A percentile compares a stretch with the other conserved stretches of the same genome.
Conservation (phyloP, 768 basidiomycete genomes). For the Suillus sp. region DNA sequence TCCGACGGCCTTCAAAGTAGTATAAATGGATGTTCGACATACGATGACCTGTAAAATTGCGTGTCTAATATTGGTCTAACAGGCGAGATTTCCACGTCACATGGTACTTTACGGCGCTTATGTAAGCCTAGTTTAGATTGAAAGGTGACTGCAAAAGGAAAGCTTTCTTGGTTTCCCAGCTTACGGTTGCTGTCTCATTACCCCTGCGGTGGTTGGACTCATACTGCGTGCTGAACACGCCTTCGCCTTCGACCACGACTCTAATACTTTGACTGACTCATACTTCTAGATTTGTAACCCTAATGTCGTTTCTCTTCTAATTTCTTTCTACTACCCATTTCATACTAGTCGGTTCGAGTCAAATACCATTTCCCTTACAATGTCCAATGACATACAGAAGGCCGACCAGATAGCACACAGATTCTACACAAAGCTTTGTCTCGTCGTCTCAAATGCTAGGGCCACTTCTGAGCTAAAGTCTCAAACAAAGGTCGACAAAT, state of each 20-base stretch:
- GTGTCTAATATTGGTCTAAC: too few species aligned
- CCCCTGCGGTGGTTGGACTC: constrained; percentile 10
- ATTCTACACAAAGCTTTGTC: constrained; percentile 81
- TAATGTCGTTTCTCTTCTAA: constrained; percentile 34
- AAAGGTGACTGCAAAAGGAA: constrained; percentile 3
- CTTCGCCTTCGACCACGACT: constrained; percentile 8
- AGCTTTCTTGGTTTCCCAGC: constrained; percentile 8
- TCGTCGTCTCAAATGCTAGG: constrained; percentile 73
- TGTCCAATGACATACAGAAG: constrained; percentile 60
- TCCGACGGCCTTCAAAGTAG: neutral
- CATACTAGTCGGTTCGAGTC: constrained; percentile 20
- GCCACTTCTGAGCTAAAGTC: constrained; percentile 51
- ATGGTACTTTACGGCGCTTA: neutral
- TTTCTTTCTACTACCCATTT: constrained; percentile 27
- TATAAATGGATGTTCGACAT: neutral
- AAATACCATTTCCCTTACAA: constrained; percentile 34
- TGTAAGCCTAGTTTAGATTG: neutral
- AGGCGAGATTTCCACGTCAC: neutral
- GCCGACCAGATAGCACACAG: constrained; percentile 87
- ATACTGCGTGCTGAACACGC: constrained; percentile 11
- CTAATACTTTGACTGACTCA: neutral
- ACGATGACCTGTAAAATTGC: neutral
- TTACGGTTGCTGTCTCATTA: constrained; percentile 10
- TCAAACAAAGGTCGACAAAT: constrained; percentile 70
- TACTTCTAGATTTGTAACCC: constrained; percentile 28